Conservation (phyloP, 2,329 filamentous ascomycete species). For the Xylariaceae sp. region DNA sequence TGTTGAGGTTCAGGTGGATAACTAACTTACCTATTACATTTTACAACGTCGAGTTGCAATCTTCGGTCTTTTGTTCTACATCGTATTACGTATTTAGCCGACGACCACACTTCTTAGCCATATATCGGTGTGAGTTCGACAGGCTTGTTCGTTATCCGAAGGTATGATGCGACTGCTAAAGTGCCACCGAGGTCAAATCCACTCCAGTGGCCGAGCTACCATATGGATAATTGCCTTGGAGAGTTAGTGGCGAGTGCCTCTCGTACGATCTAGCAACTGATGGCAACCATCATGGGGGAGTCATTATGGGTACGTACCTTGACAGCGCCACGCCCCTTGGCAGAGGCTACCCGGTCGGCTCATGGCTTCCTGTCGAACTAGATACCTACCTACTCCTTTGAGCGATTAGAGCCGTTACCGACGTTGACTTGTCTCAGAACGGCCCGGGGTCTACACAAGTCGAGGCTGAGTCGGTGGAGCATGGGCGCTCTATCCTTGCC, state of each 20-base stretch:
- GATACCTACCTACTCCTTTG: slow-evolving; percentile 10
- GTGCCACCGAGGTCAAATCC: not conserved
- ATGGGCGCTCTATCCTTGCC: slow-evolving; percentile 13
- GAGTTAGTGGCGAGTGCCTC: not conserved
- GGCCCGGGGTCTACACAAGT: not conserved
- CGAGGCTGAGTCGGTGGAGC: not conserved
- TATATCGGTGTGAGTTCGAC: too few species aligned
- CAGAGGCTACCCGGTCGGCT: not conserved
- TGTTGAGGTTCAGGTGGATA: not conserved
- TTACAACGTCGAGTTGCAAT: too few species aligned
- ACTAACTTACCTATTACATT: too few species aligned
- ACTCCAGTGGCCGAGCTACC: too few species aligned
- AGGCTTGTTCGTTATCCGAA: too few species aligned
- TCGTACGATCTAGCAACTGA: not conserved
- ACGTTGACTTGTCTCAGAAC: slow-evolving; percentile 16
- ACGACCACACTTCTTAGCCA: too few species aligned
- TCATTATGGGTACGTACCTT: not conserved
- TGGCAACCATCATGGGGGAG: not conserved
- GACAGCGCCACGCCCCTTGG: slow-evolving; percentile 4
- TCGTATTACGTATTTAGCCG: too few species aligned
- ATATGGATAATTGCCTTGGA: too few species aligned
- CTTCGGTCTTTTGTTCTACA: too few species aligned
- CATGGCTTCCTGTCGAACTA: not conserved
- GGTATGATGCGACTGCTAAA: not conserved
- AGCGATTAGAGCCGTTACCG: slow-evolving; percentile 6